phyloP scores from a whole-genome alignment of 768 basidiomycete species.

The Boletales sp. region DNA sequence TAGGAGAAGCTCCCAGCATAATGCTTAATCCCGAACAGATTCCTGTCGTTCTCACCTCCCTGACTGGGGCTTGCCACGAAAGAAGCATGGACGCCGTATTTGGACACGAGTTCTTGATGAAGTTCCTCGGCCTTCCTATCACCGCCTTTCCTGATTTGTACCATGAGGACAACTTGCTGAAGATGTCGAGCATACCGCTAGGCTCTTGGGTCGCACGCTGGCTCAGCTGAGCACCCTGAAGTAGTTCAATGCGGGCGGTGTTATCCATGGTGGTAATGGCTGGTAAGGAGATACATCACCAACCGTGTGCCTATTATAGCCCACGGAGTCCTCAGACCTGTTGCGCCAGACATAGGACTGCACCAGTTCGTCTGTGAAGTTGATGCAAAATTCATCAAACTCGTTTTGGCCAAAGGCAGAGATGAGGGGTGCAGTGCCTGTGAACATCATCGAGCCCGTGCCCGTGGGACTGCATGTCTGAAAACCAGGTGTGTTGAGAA shows the following conservation, averaged over 20 bases:
- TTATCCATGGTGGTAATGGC: slow-evolving; percentile 75
- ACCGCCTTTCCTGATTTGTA: slow-evolving; percentile 72
- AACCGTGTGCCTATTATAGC: slow-evolving; percentile 57
- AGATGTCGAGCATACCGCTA: slow-evolving; percentile 70
- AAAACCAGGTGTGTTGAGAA: slow-evolving; percentile 82
- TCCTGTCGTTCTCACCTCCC: slow-evolving; percentile 46
- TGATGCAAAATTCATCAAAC: slow-evolving; percentile 85
- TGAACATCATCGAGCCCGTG: slow-evolving; percentile 59
- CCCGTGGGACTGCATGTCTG: slow-evolving; percentile 67
- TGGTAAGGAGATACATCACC: slow-evolving; percentile 65
- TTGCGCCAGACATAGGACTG: slow-evolving; percentile 75
- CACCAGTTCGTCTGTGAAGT: slow-evolving; percentile 80
- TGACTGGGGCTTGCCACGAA: slow-evolving; percentile 56
- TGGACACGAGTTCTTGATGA: slow-evolving; percentile 62
- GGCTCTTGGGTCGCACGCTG: slow-evolving; percentile 71
- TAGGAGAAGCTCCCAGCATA: slow-evolving; percentile 76
- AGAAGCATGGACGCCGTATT: slow-evolving; percentile 72
- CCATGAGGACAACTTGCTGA: slow-evolving; percentile 68
- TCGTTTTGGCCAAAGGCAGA: slow-evolving; percentile 75
- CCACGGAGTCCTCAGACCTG: slow-evolving; percentile 67
- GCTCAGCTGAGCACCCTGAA: slow-evolving; percentile 66
- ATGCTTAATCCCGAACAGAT: slow-evolving; percentile 82
- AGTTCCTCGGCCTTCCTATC: slow-evolving; percentile 72
- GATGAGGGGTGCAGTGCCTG: slow-evolving; percentile 63
- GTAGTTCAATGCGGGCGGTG: slow-evolving; percentile 75